A percentile compares a stretch with the other conserved stretches of the same genome.
These are phyloP conservation scores for Lyophyllum shimeji DNA, from an alignment of 768 basidiomycete genomes.

Conservation along the genomic window DNA sequence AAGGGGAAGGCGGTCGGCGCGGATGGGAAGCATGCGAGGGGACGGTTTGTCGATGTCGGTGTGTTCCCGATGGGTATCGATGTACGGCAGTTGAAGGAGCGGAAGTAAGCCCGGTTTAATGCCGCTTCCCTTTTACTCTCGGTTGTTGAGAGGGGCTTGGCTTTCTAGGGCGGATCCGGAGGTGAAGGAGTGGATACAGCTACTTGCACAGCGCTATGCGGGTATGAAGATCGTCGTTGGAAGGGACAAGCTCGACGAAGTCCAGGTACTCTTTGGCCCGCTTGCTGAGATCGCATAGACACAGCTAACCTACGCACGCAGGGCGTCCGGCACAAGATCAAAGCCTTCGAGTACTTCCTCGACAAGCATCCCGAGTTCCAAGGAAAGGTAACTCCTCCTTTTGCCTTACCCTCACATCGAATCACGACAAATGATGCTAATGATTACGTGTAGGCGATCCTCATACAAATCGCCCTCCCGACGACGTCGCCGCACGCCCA, in stretches of 20 bases:
- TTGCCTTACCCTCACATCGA: background rate
- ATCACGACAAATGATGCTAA: background rate
- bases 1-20: conserved; percentile 9
- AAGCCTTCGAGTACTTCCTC: conserved; percentile 81
- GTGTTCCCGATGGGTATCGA: conserved; percentile 94
- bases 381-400: conserved; percentile 49
- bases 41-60: conserved; percentile 79
- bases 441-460: conserved; percentile 53
- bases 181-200: conserved; percentile 79
- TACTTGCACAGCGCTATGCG: conserved; percentile 76
- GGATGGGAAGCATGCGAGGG: conserved; percentile 31
- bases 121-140: background rate
- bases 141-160: conserved; percentile 1
- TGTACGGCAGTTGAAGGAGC: conserved; percentile 62
- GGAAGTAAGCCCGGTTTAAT: conserved; percentile 47
- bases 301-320: conserved; percentile 15
- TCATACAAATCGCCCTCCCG: conserved; percentile 86
- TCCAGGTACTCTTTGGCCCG: conserved; percentile 52
- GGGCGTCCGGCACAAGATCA: conserved; percentile 81
- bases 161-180: conserved; percentile 62
- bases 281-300: background rate
- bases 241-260: conserved; percentile 84
- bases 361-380: conserved; percentile 79
- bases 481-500: conserved; percentile 77
- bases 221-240: conserved; percentile 89